These are phyloP conservation scores for Poronia punctata DNA, from an alignment of 495 filamentous ascomycete genomes.

Conservation along the genomic window DNA sequence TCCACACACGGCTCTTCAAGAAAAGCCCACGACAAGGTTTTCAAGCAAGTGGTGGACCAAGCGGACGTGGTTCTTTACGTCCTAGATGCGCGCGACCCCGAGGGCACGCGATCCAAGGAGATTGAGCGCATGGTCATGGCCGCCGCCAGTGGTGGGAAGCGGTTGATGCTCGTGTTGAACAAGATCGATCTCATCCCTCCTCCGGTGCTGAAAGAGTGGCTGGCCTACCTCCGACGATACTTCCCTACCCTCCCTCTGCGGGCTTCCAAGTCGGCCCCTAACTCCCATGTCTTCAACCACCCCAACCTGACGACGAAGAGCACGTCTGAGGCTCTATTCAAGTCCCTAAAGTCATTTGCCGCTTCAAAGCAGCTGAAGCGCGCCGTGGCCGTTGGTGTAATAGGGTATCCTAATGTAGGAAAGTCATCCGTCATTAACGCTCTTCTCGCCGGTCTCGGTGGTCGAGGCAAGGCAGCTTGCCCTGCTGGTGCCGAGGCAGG, in stretches of 20 bases:
- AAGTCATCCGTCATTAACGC: slow-evolving; percentile 97
- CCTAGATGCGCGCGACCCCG: slow-evolving; percentile 86
- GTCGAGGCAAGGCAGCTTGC: slow-evolving; percentile 58
- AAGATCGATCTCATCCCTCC: slow-evolving; percentile 92
- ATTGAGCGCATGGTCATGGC: slow-evolving; percentile 87
- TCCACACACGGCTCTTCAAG: slow-evolving; percentile 49
- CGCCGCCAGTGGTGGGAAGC: slow-evolving; percentile 72
- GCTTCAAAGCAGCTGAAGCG: slow-evolving; percentile 77
- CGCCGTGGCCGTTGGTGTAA: slow-evolving; percentile 83
- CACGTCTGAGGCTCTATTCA: slow-evolving; percentile 82
- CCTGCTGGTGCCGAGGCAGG: slow-evolving; percentile 90
- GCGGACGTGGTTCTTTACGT: slow-evolving; percentile 93
- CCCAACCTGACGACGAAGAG: slow-evolving; percentile 78
- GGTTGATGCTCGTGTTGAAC: slow-evolving; percentile 90
- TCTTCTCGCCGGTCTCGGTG: slow-evolving; percentile 72
- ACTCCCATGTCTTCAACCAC: slow-evolving; percentile 89
- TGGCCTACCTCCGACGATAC: slow-evolving; percentile 75
- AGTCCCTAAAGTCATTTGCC: slow-evolving; percentile 85
- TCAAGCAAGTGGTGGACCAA: slow-evolving; percentile 85
- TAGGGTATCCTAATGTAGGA: slow-evolving; percentile 95
- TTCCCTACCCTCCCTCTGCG: slow-evolving; percentile 91
- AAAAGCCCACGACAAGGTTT: slow-evolving; percentile 87
- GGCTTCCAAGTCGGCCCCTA: slow-evolving; percentile 73
- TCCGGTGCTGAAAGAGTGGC: slow-evolving; percentile 73
- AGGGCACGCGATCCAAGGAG: slow-evolving; percentile 83